These are phyloP conservation scores for Yamadazyma atmosphaerica DNA, from an alignment of 1,139 yeast genomes.

Conservation along the genomic window DNA sequence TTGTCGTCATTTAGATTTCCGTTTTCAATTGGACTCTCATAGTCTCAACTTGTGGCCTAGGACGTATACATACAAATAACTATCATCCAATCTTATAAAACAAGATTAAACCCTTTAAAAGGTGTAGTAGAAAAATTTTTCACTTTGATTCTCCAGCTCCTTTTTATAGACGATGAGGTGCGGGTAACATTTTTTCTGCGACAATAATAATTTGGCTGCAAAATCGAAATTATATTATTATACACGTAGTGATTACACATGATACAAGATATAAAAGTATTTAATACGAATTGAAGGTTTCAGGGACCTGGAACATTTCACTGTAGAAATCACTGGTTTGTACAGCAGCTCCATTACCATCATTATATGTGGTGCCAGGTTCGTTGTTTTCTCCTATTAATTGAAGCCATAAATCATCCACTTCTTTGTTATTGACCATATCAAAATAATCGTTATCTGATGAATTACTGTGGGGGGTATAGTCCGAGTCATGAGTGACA, in stretches of 20 bases:
- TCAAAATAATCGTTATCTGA: constrained; percentile 20
- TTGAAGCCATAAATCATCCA: constrained; percentile 41
- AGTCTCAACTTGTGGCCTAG: background rate
- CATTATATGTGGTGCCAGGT: background rate
- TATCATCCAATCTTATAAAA: background rate
- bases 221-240: background rate
- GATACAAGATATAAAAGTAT: background rate
- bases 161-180: background rate
- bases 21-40: too few relatives aligned
- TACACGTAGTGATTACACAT: background rate
- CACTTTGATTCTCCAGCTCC: background rate
- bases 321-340: background rate
- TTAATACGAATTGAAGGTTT: background rate
- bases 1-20: constrained; percentile 48
- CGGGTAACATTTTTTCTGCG: constrained; percentile 1
- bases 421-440: constrained; percentile 28
- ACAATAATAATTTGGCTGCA: background rate
- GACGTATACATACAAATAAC: constrained; percentile 1
- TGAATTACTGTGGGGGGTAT: constrained; percentile 9
- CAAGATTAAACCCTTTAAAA: background rate
- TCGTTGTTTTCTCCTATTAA: constrained; percentile 16
- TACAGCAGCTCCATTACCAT: background rate
- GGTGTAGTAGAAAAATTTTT: background rate
- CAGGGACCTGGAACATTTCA: background rate
- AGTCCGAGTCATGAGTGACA: constrained; percentile 2